A percentile compares a stretch with the other conserved stretches of the same genome.
phyloP scores from a whole-genome alignment of 2,329 filamentous ascomycete species.

The Pseudocercospora fijiensis region DNA sequence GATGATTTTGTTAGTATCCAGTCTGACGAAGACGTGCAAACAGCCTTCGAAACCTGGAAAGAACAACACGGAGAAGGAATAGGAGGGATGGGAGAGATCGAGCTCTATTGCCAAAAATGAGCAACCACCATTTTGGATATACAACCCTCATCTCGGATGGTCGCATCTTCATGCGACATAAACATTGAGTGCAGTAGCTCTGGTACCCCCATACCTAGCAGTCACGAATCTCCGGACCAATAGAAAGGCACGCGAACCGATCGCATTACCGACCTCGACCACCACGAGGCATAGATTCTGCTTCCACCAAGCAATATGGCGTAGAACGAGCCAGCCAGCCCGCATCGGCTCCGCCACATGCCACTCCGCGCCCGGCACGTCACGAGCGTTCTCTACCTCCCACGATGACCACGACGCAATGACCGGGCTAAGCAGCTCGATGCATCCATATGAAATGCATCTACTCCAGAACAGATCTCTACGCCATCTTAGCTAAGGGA shows the following conservation, averaged over 20 bases:
- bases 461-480: background rate
- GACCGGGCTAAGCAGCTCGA: background rate
- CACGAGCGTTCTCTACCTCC: background rate
- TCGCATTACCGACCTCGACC: background rate
- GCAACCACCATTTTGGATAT: background rate
- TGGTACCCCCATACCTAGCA: background rate
- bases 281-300: background rate
- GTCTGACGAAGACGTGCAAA: slow-evolving; percentile 93
- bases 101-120: slow-evolving; percentile 70
- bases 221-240: background rate
- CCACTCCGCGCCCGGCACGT: background rate
- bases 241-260: background rate
- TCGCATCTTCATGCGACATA: background rate
- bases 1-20: slow-evolving; percentile 91
- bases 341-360: background rate
- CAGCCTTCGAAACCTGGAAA: slow-evolving; percentile 91
- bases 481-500: background rate
- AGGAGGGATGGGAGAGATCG: slow-evolving; percentile 80
- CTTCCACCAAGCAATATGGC: background rate
- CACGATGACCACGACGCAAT: background rate
- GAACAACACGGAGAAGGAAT: slow-evolving; percentile 66
- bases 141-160: background rate
- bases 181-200: background rate
- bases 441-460: background rate
- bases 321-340: background rate